Evolutionary conservation across 345 rosid genomes (phyloP).

Genomic region (Linum usitatissimum): DNA sequence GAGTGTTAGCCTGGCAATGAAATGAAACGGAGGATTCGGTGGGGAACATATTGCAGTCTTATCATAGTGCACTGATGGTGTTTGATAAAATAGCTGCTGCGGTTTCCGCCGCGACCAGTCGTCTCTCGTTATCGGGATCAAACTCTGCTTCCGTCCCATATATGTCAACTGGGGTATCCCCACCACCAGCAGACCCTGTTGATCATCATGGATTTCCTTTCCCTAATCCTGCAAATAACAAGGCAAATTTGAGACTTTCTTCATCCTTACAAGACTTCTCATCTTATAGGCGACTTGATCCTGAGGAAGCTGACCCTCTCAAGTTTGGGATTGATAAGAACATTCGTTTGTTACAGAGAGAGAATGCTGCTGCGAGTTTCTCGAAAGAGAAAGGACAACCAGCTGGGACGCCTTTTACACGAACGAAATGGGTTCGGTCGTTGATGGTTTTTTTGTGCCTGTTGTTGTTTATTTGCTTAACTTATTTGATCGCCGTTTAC

Average conservation of each 20-base stretch:
- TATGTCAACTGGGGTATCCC: slow-evolving; percentile 35
- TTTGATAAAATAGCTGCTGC: slow-evolving; percentile 45
- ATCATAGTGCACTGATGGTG: slow-evolving; percentile 32
- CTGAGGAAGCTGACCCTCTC: slow-evolving; percentile 35
- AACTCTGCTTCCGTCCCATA: slow-evolving; percentile 37
- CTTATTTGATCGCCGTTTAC: slow-evolving; percentile 42
- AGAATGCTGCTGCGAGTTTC: slow-evolving; percentile 42
- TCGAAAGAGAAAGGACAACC: slow-evolving; percentile 67
- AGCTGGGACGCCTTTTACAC: slow-evolving; percentile 30
- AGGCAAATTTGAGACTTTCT: slow-evolving; percentile 47
- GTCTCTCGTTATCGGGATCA: slow-evolving; percentile 17
- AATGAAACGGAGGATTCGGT: not conserved
- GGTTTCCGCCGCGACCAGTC: slow-evolving; percentile 33
- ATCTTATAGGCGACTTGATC: slow-evolving; percentile 38
- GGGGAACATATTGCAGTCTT: not conserved
- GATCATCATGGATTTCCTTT: slow-evolving; percentile 25
- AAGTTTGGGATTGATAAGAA: slow-evolving; percentile 31
- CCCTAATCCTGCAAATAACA: slow-evolving; percentile 35
- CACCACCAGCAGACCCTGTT: slow-evolving; percentile 23
- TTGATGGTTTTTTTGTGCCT: slow-evolving; percentile 43
- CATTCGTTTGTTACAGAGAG: slow-evolving; percentile 34
- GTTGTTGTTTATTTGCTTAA: slow-evolving; percentile 44
- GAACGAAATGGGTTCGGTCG: slow-evolving; percentile 53
- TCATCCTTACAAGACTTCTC: slow-evolving; percentile 91
- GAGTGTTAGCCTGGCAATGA: not conserved